Base-by-base conservation (phyloP, 306 rosid species). In the Luffa aegyptiaca region DNA sequence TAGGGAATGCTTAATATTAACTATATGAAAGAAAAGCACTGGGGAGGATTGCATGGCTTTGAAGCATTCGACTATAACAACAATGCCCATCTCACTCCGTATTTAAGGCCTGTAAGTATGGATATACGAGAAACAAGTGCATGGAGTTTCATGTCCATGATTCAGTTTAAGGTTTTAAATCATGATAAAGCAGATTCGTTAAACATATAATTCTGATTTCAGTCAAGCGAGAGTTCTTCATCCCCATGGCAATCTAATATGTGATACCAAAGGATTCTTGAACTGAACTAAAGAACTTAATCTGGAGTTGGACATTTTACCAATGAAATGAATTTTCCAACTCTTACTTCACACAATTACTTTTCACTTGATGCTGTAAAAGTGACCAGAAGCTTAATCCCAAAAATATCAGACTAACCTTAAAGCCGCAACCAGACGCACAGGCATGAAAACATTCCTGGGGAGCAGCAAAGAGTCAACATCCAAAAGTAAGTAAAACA, bases 401-500 rank as follows among this genome's bases (percentile, higher is more conserved):
- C 17, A 81, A 8, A 57, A 65, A 68, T 77, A 69, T 61, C 75
- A 76, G 66, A 83, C 97, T 86, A 56, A 94, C 98, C 97, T 89
- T 94, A 84, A 68, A 94, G 68, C 97, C 97, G 61, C 98, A 92
- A 75, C 98, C 98, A 63, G 97, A 94, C 61, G 87, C 90, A 77
- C 98, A 92, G 74, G 98, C 97, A 74, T 79, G 88, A 81, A 94
- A 94, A 75, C 98, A 94, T 79, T 88, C 88, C 98, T 92, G 93
- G 35, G 80, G 80, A 64, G 77, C 18, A 81, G 68, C 82, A 80
- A 80, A 8, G 17, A 83, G 31, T 58, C 31, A 78, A 63, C 11
- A 33, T 63, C 52, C 44, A 41, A 17, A 63, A 61, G 81, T n/a
- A 78, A 10, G 26, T 36, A 79, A n/a, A 69, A 84, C 44, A 37